A percentile compares a stretch with the other conserved stretches of the same genome.
These are phyloP conservation scores for Sequoia sempervirens DNA, from an alignment of 75 land plant species.

Conservation along the genomic window DNA sequence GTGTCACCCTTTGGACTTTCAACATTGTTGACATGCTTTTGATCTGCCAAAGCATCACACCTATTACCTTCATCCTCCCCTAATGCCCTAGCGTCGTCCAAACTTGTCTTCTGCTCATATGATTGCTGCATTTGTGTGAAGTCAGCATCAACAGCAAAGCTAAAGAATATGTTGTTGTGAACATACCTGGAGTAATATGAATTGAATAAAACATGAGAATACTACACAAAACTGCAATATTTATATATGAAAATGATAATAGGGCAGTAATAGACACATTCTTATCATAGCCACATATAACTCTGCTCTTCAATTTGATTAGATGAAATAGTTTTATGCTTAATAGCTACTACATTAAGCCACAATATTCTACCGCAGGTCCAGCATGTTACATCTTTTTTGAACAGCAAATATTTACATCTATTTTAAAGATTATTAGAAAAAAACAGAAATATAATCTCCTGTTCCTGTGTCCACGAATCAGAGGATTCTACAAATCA, in stretches of 20 bases:
- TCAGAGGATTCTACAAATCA: not conserved
- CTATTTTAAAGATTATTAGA: not conserved
- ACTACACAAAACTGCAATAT: not conserved
- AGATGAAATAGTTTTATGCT: not conserved
- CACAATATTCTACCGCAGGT: not conserved
- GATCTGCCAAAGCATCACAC: not conserved
- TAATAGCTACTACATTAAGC: not conserved
- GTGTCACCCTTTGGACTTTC: slow-evolving; percentile 1
- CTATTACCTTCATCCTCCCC: not conserved
- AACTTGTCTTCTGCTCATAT: slow-evolving; percentile 19
- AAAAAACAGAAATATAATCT: not conserved
- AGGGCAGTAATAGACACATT: not conserved
- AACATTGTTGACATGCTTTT: not conserved
- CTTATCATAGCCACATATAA: not conserved
- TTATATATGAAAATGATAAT: not conserved
- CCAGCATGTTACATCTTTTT: not conserved
- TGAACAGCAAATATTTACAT: not conserved
- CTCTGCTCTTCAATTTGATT: not conserved
- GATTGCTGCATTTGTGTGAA: slow-evolving; percentile 53
- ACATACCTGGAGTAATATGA: slow-evolving; percentile 72
- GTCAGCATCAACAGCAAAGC: slow-evolving; percentile 98
- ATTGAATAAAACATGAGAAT: not conserved
- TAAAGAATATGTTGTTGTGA: slow-evolving; percentile 99
- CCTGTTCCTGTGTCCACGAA: not conserved
- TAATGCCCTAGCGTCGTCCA: not conserved